Evolutionary conservation across 257 asterid species (phyloP).

Genomic region (Przewalskia tangutica): DNA sequence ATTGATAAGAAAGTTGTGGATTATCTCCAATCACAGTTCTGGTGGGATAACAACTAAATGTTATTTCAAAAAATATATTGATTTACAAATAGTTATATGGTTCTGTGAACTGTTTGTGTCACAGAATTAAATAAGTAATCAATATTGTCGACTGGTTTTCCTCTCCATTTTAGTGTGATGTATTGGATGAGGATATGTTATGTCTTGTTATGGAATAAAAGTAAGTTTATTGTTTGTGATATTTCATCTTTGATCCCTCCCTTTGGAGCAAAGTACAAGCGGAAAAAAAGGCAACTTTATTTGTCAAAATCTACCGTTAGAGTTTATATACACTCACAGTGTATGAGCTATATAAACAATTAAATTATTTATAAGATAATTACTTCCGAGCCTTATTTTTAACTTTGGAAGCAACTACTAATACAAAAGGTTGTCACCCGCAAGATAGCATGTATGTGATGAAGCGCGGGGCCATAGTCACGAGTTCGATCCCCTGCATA

Average conservation of each 20-base stretch:
- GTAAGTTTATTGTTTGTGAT: neutral
- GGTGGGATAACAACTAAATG: slow-evolving; percentile 1
- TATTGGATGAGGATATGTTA: neutral
- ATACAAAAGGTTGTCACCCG: too few species aligned
- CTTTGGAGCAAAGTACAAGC: neutral
- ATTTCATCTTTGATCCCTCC: neutral
- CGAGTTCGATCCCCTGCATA: too few species aligned
- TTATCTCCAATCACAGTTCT: neutral
- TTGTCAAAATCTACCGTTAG: too few species aligned
- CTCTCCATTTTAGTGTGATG: neutral
- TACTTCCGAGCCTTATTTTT: too few species aligned
- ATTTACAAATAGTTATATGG: neutral
- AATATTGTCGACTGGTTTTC: neutral
- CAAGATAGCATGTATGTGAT: too few species aligned
- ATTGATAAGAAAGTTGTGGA: neutral
- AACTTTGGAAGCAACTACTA: too few species aligned
- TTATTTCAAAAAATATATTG: neutral
- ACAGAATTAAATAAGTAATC: neutral
- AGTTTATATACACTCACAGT: too few species aligned
- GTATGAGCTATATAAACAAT: too few species aligned
- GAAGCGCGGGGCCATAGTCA: too few species aligned
- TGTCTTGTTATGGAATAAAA: neutral
- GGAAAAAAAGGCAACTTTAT: too few species aligned
- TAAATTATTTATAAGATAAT: too few species aligned
- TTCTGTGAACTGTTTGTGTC: neutral